Conservation (phyloP, 768 basidiomycete genomes). For the Lactarius pseudohatsudake region DNA sequence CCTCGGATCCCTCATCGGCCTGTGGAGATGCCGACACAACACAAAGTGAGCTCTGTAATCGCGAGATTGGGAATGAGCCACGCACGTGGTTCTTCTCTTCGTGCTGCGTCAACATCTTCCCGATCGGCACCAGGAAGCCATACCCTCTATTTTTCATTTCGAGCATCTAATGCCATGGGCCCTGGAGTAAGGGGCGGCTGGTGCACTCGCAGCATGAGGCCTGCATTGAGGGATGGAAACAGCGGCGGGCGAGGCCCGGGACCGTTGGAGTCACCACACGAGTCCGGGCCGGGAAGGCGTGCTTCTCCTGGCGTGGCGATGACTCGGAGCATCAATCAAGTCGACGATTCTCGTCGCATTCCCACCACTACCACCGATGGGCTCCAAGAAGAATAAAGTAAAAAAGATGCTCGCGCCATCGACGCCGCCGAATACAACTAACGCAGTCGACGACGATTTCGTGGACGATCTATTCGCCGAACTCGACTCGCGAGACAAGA, state of each 20-base stretch:
- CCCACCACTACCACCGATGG: constrained; percentile 38
- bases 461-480: constrained; percentile 76
- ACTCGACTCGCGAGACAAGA: constrained; percentile 62
- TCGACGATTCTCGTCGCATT: neutral
- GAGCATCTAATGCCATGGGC: constrained; percentile 48
- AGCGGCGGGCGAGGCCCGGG: constrained; percentile 57
- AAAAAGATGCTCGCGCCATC: constrained; percentile 46
- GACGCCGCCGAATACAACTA: constrained; percentile 25
- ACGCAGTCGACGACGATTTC: constrained; percentile 53
- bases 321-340: neutral
- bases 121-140: constrained; percentile 69
- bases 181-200: constrained; percentile 59
- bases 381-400: constrained; percentile 56
- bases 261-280: constrained; percentile 57
- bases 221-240: constrained; percentile 53
- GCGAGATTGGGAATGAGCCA: neutral
- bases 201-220: constrained; percentile 54
- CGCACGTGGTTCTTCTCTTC: constrained; percentile 85
- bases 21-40: constrained; percentile 30
- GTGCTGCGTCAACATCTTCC: constrained; percentile 66
- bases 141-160: constrained; percentile 66
- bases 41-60: neutral
- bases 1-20: constrained; percentile 42
- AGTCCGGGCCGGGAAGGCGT: neutral
- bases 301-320: neutral